Percentiles rank a stretch among this genome's conserved stretches.
Evolutionary conservation across 495 filamentous ascomycete species (phyloP).

Genomic region (Aspergillus wentii): DNA sequence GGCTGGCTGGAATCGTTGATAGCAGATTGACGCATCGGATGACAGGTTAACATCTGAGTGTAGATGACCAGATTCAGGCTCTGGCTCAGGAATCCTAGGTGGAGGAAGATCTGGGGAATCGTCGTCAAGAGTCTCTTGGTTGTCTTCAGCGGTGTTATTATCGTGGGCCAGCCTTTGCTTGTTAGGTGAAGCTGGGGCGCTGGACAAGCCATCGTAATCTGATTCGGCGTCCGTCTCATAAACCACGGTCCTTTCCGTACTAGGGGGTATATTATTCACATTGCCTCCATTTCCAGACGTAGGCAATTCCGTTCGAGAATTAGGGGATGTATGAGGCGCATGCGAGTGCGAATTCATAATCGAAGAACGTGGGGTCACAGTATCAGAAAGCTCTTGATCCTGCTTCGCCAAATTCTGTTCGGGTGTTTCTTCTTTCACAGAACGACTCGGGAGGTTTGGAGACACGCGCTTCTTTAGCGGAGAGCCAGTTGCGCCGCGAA

Average conservation of each 20-base stretch:
- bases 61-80: conserved; percentile 12
- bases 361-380: neutral
- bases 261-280: conserved; percentile 1
- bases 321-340: conserved; percentile 1
- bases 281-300: neutral
- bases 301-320: neutral
- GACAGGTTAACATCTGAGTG: conserved; percentile 27
- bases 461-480: conserved; percentile 21
- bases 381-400: conserved; percentile 3
- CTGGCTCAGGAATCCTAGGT: conserved; percentile 14
- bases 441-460: conserved; percentile 1
- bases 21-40: conserved; percentile 37
- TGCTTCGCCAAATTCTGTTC: conserved; percentile 4
- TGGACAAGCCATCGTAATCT: conserved; percentile 20
- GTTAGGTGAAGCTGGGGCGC: conserved; percentile 8
- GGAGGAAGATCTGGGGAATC: conserved; percentile 36
- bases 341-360: conserved; percentile 1
- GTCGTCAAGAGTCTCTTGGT: conserved; percentile 11
- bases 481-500: conserved; percentile 26
- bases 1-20: conserved; percentile 31
- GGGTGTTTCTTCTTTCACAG: conserved; percentile 22
- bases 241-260: conserved; percentile 29
- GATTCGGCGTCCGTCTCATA: conserved; percentile 44
- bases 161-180: neutral
- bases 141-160: conserved; percentile 1